phyloP scores from a whole-genome alignment of 2,329 filamentous ascomycete genomes.

The Penicillium sp. region DNA sequence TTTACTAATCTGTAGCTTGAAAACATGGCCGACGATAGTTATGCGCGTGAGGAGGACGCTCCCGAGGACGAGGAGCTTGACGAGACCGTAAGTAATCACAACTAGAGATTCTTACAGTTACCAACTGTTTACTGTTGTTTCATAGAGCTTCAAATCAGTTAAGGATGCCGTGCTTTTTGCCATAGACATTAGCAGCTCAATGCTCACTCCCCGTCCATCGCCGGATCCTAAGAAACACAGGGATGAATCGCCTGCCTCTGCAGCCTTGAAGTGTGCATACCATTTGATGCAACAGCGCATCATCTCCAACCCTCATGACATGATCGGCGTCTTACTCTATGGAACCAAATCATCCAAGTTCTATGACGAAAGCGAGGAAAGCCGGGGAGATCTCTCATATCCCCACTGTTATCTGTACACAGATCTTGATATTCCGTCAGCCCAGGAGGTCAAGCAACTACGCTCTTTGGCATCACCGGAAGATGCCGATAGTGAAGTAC shows the following conservation, averaged over 20 bases:
- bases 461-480: slow-evolving; percentile 69
- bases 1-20: not conserved
- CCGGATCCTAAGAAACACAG: slow-evolving; percentile 70
- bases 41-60: slow-evolving; percentile 39
- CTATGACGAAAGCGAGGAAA: slow-evolving; percentile 60
- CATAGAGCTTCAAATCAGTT: slow-evolving; percentile 77
- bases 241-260: slow-evolving; percentile 71
- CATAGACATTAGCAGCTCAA: slow-evolving; percentile 84
- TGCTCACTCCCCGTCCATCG: slow-evolving; percentile 66
- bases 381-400: slow-evolving; percentile 61
- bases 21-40: slow-evolving; percentile 39
- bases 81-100: slow-evolving; percentile 38
- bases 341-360: slow-evolving; percentile 83
- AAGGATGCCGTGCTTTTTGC: slow-evolving; percentile 99
- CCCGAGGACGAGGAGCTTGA: slow-evolving; percentile 48
- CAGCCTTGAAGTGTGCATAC: slow-evolving; percentile 90
- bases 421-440: slow-evolving; percentile 82
- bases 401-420: slow-evolving; percentile 89
- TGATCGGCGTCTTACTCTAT: slow-evolving; percentile 93
- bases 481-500: slow-evolving; percentile 70
- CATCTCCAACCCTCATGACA: slow-evolving; percentile 91
- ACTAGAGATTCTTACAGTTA: not conserved
- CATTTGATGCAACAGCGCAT: slow-evolving; percentile 97
- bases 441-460: slow-evolving; percentile 77
- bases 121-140: slow-evolving; percentile 4